Base-by-base conservation (phyloP, 73 alveolate genomes). In the Paramecium tetraurelia region DNA sequence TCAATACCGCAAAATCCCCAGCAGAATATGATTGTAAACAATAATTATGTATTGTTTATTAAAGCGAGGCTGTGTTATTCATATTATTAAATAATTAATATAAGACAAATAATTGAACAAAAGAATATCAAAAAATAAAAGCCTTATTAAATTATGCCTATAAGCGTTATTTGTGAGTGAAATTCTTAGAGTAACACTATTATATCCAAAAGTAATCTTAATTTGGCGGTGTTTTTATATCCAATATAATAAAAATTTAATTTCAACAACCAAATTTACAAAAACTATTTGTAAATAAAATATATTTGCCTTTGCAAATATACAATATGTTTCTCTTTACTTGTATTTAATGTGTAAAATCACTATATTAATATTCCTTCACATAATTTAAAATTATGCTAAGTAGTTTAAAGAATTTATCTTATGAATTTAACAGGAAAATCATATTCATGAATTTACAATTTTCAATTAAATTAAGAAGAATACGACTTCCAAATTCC, bases 1-100 rank as follows among this genome's bases (percentile, higher is more conserved):
- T 21, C 40, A 63, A 63, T 72, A 72, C 86, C 8, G 57, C 31
- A 72, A 72, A 72, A 72, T 72, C 86, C n/a, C 86, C 86, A 16
- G 59, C 59, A 20, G 40, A 38, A 33, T 29, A 21, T 7, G 59
- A 29, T 72, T 33, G 16, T 22, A 36, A 12, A 7, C 86, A 72
- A 72, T 72, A 72, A 36, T 72, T 72, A 11, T 72, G 86, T 9
- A 72, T 72, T 20, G 86, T 36, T n/a, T 72, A 72, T 40, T 72
- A 72, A 22, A 72, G 59, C 33, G 21, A 59, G 5, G 53, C 36
- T 36, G 86, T 72, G 8, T 11, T 35, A 33, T 36, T 72, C 69
- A 53, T 68, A 31, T 68, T 24, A 68, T 22, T 68, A 31, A 31
- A 68, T 68, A 31, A 68, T 68, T 68, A 68, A 21, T 68, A 68